Base-by-base conservation (phyloP, 139 green algal species). In the Chlorella ohadii region DNA sequence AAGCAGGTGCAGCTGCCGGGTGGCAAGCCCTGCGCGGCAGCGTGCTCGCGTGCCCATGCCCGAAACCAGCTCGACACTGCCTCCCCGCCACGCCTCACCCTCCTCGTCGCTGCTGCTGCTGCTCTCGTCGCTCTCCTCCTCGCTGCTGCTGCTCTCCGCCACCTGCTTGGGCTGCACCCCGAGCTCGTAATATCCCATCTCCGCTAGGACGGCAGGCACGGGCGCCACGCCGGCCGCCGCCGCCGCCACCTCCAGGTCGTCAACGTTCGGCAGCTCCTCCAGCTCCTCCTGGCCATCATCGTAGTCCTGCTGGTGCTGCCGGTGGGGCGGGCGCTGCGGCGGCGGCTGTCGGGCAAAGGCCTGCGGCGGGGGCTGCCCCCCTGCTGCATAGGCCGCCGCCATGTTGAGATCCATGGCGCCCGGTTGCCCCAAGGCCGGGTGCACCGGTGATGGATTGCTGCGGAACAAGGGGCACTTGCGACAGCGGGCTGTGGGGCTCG, bases 241-340 rank as follows among this genome's bases (percentile, higher is more conserved):
- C 38, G 80, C 84, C 17, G 84, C 85, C 44, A 88, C 85, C 41
- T 88, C 67, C 36, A 88, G 55, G 65, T 88, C 85, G 66, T 88
- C 63, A 22, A 84, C 63, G 66, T 16, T 47, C 13, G 74, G 67
- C 31, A 86, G 71, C 71, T 86, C 82, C 80, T 72, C 66, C 70
- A 73, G 36, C 51, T 67, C 66, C 19, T 81, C 68, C 1, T 61
- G 71, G 11, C 28, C 80, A 39, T 55, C 15, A n/a, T 31, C 31
- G 11, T 68, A 23, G 17, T 6, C 7, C 44, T 55, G 41, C 28
- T 31, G 34, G 68, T 55, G 68, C 68, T 75, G 68, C 38, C 13
- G 71, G 17, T 17, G 39, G 33, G 71, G 38, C 59, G 41, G 71
- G 39, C 22, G 68, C 19, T 61, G 67, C 20, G 0, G 70, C 38